Evolutionary conservation across 805 yeast genomes (phyloP).

Genomic region (Yamadazyma sp.): DNA sequence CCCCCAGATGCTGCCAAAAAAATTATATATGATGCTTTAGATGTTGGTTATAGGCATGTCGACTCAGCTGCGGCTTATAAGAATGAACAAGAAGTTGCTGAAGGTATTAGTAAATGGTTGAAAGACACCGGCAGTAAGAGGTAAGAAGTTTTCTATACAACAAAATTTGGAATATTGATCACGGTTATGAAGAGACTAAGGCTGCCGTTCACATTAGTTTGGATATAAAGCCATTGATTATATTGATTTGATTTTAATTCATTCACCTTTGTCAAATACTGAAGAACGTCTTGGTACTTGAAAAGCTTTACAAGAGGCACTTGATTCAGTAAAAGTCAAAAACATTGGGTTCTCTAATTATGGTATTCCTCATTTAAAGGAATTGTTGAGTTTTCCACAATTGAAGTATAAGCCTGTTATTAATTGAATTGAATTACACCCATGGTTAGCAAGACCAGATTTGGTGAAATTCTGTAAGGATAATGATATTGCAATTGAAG

Average conservation of each 20-base stretch:
- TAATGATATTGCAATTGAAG: slow-evolving; percentile 60
- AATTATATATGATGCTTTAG: slow-evolving; percentile 42
- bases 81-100: slow-evolving; percentile 60
- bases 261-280: slow-evolving; percentile 48
- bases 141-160: slow-evolving; percentile 35
- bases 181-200: slow-evolving; percentile 36
- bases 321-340: slow-evolving; percentile 51
- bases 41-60: slow-evolving; percentile 68
- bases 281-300: slow-evolving; percentile 51
- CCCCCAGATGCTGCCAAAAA: slow-evolving; percentile 2
- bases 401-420: slow-evolving; percentile 28
- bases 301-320: slow-evolving; percentile 76
- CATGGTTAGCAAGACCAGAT: slow-evolving; percentile 59
- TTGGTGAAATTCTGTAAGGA: slow-evolving; percentile 53
- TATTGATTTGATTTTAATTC: slow-evolving; percentile 43
- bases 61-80: slow-evolving; percentile 70
- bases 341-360: slow-evolving; percentile 38
- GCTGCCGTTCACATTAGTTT: slow-evolving; percentile 27
- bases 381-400: slow-evolving; percentile 18
- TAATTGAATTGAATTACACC: slow-evolving; percentile 34
- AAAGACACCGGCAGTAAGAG: slow-evolving; percentile 7
- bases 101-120: slow-evolving; percentile 50
- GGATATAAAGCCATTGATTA: slow-evolving; percentile 29
- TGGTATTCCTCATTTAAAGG: slow-evolving; percentile 24
- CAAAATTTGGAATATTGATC: slow-evolving; percentile 26